Base-by-base conservation (phyloP, 139 green algal genomes). In the Spirogloea muscicola region DNA sequence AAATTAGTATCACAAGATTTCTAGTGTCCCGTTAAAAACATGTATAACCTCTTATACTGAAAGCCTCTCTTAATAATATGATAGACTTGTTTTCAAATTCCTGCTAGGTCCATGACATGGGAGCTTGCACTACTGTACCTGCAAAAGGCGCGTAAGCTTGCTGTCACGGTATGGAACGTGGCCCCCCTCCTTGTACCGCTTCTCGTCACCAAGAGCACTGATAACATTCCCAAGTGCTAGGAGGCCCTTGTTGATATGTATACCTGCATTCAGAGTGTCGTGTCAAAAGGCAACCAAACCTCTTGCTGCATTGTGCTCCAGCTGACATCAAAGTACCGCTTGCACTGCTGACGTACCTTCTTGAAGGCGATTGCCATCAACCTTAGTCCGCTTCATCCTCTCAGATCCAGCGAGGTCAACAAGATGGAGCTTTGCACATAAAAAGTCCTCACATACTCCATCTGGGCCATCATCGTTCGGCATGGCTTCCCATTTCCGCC, bases 151-250 rank as follows among this genome's bases (percentile, higher is more conserved):
- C 0, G 86, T 90, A 10, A 90, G 77, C 69, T 87, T 87, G 34
- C 76, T 87, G 51, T 90, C 83, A 1, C 86, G 65, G 72, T 90
- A 90, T 5, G 87, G 87, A 29, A 90, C 64, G 49, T 91, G 87
- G 4, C 60, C 49, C 2, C 57, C 43, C 57, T 72, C 38, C 40
- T 39, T 41, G 25, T 33, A 25, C 52, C 77, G 77, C 27, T 72
- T 66, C 48, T 82, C 58, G 38, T 96, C 93, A 3, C 88, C 87
- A 34, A 99, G 88, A 2, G 94, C 91, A 59, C 86, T 92, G 80
- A 99, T 98, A 21, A 98, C 93, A 69, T 98, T 98, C 37, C 92
- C 91, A 0, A 99, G 83, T 1, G 93, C 91, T n/a, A 98, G 86
- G 73, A 99, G 85, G 3, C 94, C 90, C 44, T 85, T 83, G 83